Conservation (phyloP, 257 asterid genomes). For the Salvia miltiorrhiza region DNA sequence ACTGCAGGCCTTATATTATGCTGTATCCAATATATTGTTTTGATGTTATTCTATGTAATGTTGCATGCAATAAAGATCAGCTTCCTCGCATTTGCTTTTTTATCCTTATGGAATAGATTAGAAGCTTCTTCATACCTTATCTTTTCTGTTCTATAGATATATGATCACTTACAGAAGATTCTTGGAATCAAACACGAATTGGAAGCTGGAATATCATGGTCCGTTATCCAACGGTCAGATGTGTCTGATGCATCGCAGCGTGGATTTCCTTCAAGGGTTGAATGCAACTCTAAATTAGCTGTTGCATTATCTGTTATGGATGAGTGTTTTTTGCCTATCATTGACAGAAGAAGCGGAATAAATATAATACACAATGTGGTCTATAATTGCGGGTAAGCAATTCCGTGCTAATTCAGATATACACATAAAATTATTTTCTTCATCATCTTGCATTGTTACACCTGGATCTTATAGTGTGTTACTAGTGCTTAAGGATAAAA, state of each 20-base stretch:
- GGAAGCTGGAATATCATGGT: slow-evolving; percentile 91
- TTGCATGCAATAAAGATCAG: background rate
- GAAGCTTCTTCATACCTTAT: slow-evolving; percentile 7
- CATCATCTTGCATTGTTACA: slow-evolving; percentile 8
- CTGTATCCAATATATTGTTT: background rate
- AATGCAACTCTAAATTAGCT: slow-evolving; percentile 94
- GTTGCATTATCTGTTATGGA: slow-evolving; percentile 84
- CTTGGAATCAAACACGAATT: slow-evolving; percentile 85
- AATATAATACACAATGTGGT: slow-evolving; percentile 75
- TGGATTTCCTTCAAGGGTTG: slow-evolving; percentile 72
- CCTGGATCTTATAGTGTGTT: background rate
- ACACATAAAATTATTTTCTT: slow-evolving; percentile 6
- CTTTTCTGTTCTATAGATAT: slow-evolving; percentile 46
- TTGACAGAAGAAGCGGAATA: slow-evolving; percentile 88
- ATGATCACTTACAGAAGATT: slow-evolving; percentile 76
- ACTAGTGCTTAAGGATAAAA: background rate
- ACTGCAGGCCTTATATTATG: background rate
- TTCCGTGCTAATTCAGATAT: background rate
- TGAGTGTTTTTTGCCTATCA: slow-evolving; percentile 90
- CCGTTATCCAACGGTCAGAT: slow-evolving; percentile 76
- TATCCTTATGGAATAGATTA: background rate
- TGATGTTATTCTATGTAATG: background rate
- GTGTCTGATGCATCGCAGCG: slow-evolving; percentile 54
- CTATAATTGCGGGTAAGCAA: slow-evolving; percentile 85
- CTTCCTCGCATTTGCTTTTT: slow-evolving; percentile 12